These are phyloP conservation scores for Clarireedia hainanense DNA, from an alignment of 2,329 filamentous ascomycete species.

Conservation along the genomic window DNA sequence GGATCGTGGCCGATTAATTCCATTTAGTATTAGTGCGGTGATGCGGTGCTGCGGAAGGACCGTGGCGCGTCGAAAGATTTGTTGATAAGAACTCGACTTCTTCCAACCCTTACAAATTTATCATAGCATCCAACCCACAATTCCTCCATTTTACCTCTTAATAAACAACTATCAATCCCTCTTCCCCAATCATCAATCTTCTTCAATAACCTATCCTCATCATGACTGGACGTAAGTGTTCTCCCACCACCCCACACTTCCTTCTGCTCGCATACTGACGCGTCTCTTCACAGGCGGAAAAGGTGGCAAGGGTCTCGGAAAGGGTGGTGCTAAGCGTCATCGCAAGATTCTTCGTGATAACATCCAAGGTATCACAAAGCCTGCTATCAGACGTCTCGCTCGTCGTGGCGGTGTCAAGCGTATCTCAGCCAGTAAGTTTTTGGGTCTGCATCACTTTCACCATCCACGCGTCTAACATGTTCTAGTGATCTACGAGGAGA, in stretches of 20 bases:
- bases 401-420: conserved; percentile 99
- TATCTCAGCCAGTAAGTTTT: conserved; percentile 78
- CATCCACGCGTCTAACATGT: conserved; percentile 26
- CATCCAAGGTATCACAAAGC: conserved; percentile 99
- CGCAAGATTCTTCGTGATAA: conserved; percentile 99
- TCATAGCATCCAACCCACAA: conserved; percentile 3
- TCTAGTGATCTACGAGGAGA: conserved; percentile 73
- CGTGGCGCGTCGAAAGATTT: conserved; percentile 20
- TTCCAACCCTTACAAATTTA: conserved; percentile 10
- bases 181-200: conserved; percentile 2
- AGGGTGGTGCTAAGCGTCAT: conserved; percentile 98
- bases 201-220: conserved; percentile 30
- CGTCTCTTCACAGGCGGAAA: conserved; percentile 27
- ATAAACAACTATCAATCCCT: not conserved
- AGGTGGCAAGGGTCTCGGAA: conserved; percentile 95
- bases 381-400: conserved; percentile 94
- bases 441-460: not conserved
- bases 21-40: conserved; percentile 16
- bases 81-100: conserved; percentile 18
- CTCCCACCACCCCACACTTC: not conserved
- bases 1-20: conserved; percentile 8
- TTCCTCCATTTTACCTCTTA: not conserved
- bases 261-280: conserved; percentile 13
- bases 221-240: conserved; percentile 52
- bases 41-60: conserved; percentile 17